Conservation (phyloP, 1,284 basidiomycete species). For the Neolentinus lepideus region DNA sequence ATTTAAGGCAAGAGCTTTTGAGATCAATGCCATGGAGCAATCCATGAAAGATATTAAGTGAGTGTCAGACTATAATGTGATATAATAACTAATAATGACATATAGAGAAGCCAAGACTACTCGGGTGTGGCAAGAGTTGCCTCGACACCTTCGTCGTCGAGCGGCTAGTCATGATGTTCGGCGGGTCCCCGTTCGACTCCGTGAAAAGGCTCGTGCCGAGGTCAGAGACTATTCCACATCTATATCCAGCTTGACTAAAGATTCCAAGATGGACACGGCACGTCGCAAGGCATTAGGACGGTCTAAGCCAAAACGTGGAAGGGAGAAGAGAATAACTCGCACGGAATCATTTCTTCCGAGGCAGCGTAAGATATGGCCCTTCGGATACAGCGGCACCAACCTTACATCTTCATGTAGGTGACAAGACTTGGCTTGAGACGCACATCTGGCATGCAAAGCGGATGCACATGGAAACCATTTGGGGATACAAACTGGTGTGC, state of each 20-base stretch:
- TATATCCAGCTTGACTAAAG: background rate
- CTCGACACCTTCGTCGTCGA: conserved; percentile 80
- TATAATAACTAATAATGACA: background rate
- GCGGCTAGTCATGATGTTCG: conserved; percentile 91
- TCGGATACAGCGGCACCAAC: background rate
- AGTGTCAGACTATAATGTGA: conserved; percentile 28
- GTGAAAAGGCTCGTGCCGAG: conserved; percentile 77
- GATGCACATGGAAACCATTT: conserved; percentile 86
- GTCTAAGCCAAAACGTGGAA: conserved; percentile 51
- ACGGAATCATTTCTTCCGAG: conserved; percentile 54
- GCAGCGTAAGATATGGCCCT: conserved; percentile 43
- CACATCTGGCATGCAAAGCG: conserved; percentile 94
- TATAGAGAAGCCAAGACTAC: conserved; percentile 50
- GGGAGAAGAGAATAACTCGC: conserved; percentile 38
- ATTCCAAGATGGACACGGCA: conserved; percentile 67
- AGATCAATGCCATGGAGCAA: conserved; percentile 82
- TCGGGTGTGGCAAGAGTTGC: conserved; percentile 86
- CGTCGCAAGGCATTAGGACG: conserved; percentile 48
- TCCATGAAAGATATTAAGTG: conserved; percentile 52
- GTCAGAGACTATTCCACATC: conserved; percentile 32
- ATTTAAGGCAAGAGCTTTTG: conserved; percentile 71
- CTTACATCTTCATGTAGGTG: conserved; percentile 25
- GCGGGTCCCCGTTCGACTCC: conserved; percentile 76
- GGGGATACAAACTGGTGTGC: conserved; percentile 78
- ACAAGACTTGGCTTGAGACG: conserved; percentile 88